Base-by-base conservation (phyloP, 805 yeast species). In the Kodamaea neixiangensis region DNA sequence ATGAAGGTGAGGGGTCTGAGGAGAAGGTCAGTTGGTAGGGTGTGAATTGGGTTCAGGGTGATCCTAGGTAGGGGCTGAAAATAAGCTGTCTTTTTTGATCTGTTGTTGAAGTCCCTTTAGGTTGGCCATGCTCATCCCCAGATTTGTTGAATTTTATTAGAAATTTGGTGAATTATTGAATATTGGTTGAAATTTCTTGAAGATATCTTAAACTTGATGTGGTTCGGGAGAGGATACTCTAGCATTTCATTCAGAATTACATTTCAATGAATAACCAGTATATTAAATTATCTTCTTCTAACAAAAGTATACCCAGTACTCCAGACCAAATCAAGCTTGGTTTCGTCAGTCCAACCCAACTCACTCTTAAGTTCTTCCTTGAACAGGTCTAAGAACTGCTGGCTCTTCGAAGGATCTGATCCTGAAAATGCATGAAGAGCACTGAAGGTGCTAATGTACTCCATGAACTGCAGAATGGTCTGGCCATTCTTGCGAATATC, bases 301-400 rank as follows among this genome's bases (percentile, higher is more conserved):
- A 80, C 67, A 51, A 81, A 71, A 5, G 78, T 73, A 54, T 80
- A 74, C 6, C 82, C 81, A 1, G 86, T 76, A 48, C 73, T 68
- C 79, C 81, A 80, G 14, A 75, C 75, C 21, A 78, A 56, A 35
- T 65, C 73, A 41, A 83, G 58, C n/a, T 48, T 56, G 7, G 77
- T 72, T 0, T 74, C 73, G 15, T 70, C 63, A 31, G 65, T 54
- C 83, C 85, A 81, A 0, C 78, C 77, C 13, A 75, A 62, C 49
- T 62, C 71, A 0, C 60, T 54, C 51, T 76, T 69, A 14, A 77
- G 60, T 14, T 71, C 72, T 1, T 58, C 48, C 31, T 68, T 47
- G 41, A 66, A 51, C 45, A 69, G 69, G n/a, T 73, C 66, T 13
- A 76, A 65, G 39, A 72, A 68, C 1, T 64, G 57, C 5, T 69